Evolutionary conservation across 495 filamentous ascomycete species (phyloP), one percentile per base, ranked within the genome.

Genomic region (Pyronema omphalodes): DNA sequence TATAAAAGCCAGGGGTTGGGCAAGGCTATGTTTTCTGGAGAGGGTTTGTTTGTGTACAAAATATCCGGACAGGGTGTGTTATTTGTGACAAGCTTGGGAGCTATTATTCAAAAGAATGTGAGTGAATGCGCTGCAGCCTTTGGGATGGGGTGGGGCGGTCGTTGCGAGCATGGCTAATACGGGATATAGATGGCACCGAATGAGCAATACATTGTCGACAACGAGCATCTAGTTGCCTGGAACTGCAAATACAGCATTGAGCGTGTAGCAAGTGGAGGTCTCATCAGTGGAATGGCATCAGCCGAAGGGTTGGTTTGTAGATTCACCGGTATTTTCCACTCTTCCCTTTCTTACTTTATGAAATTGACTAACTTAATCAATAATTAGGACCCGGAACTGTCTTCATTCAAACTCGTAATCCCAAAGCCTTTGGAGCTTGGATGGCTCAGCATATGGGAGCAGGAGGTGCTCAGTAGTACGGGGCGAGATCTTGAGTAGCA

Each of bases 201-300:
- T 2, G 89, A 96, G 63, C 78, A 78, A 53, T 98, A 94, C 66
- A 83, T 87, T 54, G 79, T 98, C 50, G 88, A 98, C 61, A 98
- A 98, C 61, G 89, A 88, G 8, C 88, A 98, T 58, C 71, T 98
- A 6, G 88, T 98, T 0, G 93, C 91, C 4, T 98, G 91, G 91
- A 95, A 95, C 62, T 89, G 85, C 67, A 84, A 93, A 57, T 98
- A 96, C 62, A 71, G 81, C 9, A 77, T 96, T 44, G 86, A 94
- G 68, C 82, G 93, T 7, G 83, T 88, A 9, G 79, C 91, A 0
- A 87, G 82, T 15, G 91, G 91, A 9, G 93, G 91, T 19, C 78
- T 98, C 44, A 81, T 96, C 6, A 88, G 83, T 19, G 76, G 78
- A 19, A 68, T 93, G 17, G 78, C 78, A 35, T 79, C 84, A 1